A percentile compares a stretch with the other conserved stretches of the same genome.
phyloP scores from a whole-genome alignment of 805 yeast genomes.

The Metschnikowia baotianmanensis region DNA sequence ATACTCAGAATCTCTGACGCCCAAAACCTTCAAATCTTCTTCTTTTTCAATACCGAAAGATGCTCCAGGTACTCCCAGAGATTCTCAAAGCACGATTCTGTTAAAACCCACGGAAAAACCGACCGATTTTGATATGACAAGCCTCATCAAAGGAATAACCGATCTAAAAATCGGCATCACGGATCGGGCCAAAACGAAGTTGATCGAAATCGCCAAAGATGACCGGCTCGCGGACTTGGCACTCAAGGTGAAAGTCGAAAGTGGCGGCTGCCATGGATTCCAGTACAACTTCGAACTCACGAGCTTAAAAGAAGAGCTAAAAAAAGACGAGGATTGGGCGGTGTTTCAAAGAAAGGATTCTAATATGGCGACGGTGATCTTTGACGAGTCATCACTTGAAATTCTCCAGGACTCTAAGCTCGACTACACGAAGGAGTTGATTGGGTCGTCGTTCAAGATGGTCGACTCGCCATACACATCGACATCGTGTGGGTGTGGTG shows the following conservation, averaged over 20 bases:
- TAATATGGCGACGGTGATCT: constrained; percentile 55
- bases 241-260: constrained; percentile 73
- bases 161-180: constrained; percentile 46
- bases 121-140: constrained; percentile 28
- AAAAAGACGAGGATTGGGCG: constrained; percentile 34
- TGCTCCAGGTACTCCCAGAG: not conserved
- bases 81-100: not conserved
- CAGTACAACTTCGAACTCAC: constrained; percentile 77
- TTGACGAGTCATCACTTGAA: constrained; percentile 78
- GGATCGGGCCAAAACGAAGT: constrained; percentile 47
- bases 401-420: constrained; percentile 82
- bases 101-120: not conserved
- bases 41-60: constrained; percentile 30
- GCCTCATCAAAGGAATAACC: constrained; percentile 34
- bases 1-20: constrained; percentile 2
- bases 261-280: constrained; percentile 98
- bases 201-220: constrained; percentile 47
- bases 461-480: constrained; percentile 87
- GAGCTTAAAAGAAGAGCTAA: constrained; percentile 35
- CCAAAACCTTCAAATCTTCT: constrained; percentile 27
- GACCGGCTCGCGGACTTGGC: constrained; percentile 59
- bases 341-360: constrained; percentile 62
- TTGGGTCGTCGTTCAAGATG: constrained; percentile 90
- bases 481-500: constrained; percentile 46
- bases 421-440: constrained; percentile 87